Conservation (phyloP, 2,329 filamentous ascomycete species). For the Aphanoascus verrucosus region DNA sequence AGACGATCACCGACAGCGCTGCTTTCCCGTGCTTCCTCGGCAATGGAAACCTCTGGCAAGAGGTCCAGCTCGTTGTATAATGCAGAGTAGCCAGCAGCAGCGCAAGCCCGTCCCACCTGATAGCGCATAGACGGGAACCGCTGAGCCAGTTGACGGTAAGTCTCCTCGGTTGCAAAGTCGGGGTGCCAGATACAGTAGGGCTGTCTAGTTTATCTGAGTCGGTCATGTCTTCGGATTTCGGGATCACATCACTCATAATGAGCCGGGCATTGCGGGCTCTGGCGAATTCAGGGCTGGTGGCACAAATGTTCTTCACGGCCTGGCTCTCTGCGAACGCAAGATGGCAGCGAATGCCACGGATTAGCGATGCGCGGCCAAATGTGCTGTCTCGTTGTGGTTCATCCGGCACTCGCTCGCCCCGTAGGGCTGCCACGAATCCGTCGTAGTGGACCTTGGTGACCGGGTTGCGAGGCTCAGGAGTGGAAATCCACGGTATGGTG, state of each 20-base stretch:
- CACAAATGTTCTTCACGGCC: not conserved
- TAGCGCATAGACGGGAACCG: slow-evolving; percentile 30
- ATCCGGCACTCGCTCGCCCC: not conserved
- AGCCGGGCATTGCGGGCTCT: slow-evolving; percentile 1
- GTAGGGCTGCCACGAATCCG: not conserved
- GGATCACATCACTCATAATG: slow-evolving; percentile 6
- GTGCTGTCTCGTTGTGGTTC: not conserved
- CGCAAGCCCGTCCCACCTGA: slow-evolving; percentile 33
- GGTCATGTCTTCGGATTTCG: not conserved
- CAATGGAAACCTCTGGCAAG: slow-evolving; percentile 32
- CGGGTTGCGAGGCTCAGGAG: too few relatives aligned
- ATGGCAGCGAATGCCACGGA: slow-evolving; percentile 6
- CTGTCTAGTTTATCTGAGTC: slow-evolving; percentile 1
- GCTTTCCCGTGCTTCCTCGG: slow-evolving; percentile 33
- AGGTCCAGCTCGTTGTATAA: slow-evolving; percentile 31
- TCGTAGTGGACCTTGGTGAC: not conserved
- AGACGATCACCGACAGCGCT: slow-evolving; percentile 12
- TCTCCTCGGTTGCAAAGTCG: slow-evolving; percentile 28
- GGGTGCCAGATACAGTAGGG: slow-evolving; percentile 39
- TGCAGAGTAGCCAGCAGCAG: slow-evolving; percentile 29
- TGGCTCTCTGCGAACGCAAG: slow-evolving; percentile 1
- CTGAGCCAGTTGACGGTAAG: slow-evolving; percentile 26
- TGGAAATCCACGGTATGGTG: too few relatives aligned
- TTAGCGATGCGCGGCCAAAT: not conserved
- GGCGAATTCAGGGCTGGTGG: not conserved